Base-by-base conservation (phyloP, 2,329 filamentous ascomycete species). In the Esteya vermicola region DNA sequence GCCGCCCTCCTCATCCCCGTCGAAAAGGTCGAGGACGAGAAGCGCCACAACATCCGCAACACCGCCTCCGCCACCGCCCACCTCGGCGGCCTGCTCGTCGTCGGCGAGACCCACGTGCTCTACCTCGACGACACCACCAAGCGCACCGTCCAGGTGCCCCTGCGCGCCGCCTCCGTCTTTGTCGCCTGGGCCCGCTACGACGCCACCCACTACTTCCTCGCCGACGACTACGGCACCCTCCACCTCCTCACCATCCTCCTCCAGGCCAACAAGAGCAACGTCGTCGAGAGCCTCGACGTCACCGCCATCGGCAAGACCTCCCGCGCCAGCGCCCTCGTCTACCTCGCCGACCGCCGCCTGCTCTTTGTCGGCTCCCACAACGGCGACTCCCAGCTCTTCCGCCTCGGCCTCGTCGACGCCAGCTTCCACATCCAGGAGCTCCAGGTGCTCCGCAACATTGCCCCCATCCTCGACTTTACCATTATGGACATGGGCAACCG, bases 401-500 rank as follows among this genome's bases (percentile, higher is more conserved):
- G 65, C 36, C 70, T 86, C 33, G 67, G 72, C 39, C 65, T 79
- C 25, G 70, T 63, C 18, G 46, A 61, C 6, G 50, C 35, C 9
- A 9, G 58, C 3, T 48, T 22, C 49, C 54, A 20, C 53, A 67
- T 0, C 18, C 65, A 88, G 43, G 66, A 78, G 36, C 5, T 91
- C 9, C 85, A 94, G 53, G 81, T 75, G 0, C 68, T 93, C 41
- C 64, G 74, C 4, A 98, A 94, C 53, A 85, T 96, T 50, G 86
- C 83, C 0, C 91, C 91, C 0, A 67, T 98, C 32, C 62, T 96
- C 30, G 91, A 98, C 55, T 95, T 98, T 50, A 80, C 83, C 1
- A 76, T 98, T 14, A 94, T 96, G 85, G 91, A 96, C 52, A 82
- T 96, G 69, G 89, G 88, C 1, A 88, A 85, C 50, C 71, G 85